Conservation (phyloP, 2,329 filamentous ascomycete genomes). For the Fusarium citri region DNA sequence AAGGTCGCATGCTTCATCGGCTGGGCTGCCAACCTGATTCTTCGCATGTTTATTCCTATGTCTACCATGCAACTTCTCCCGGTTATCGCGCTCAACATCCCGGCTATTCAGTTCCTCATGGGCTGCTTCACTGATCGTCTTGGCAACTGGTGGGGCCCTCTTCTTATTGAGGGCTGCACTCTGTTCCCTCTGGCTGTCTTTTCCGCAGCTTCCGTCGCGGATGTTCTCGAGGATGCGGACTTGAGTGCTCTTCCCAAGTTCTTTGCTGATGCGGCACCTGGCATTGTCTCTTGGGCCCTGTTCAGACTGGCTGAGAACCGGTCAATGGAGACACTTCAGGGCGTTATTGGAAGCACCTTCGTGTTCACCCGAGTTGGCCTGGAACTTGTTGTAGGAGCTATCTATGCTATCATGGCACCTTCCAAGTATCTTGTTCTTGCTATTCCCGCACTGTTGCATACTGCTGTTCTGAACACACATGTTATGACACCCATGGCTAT, state of each 20-base stretch:
- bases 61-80: slow-evolving; percentile 70
- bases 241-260: slow-evolving; percentile 66
- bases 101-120: slow-evolving; percentile 77
- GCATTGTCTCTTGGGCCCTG: slow-evolving; percentile 73
- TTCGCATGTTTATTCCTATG: slow-evolving; percentile 60
- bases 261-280: slow-evolving; percentile 72
- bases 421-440: slow-evolving; percentile 75
- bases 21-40: slow-evolving; percentile 73
- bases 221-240: slow-evolving; percentile 71
- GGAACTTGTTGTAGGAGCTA: slow-evolving; percentile 72
- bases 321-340: slow-evolving; percentile 56
- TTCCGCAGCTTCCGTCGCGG: slow-evolving; percentile 72
- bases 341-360: slow-evolving; percentile 69
- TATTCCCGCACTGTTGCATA: slow-evolving; percentile 79
- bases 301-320: slow-evolving; percentile 65
- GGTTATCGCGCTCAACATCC: slow-evolving; percentile 79
- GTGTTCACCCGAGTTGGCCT: slow-evolving; percentile 78
- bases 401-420: slow-evolving; percentile 75
- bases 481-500: slow-evolving; percentile 71
- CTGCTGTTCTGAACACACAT: slow-evolving; percentile 79
- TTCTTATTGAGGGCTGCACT: slow-evolving; percentile 79
- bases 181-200: slow-evolving; percentile 76
- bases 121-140: slow-evolving; percentile 73
- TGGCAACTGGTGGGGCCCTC: slow-evolving; percentile 77
- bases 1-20: slow-evolving; percentile 76